Evolutionary conservation across 2,329 filamentous ascomycete genomes (phyloP).

Genomic region (Paraphaeosphaeria minitans): DNA sequence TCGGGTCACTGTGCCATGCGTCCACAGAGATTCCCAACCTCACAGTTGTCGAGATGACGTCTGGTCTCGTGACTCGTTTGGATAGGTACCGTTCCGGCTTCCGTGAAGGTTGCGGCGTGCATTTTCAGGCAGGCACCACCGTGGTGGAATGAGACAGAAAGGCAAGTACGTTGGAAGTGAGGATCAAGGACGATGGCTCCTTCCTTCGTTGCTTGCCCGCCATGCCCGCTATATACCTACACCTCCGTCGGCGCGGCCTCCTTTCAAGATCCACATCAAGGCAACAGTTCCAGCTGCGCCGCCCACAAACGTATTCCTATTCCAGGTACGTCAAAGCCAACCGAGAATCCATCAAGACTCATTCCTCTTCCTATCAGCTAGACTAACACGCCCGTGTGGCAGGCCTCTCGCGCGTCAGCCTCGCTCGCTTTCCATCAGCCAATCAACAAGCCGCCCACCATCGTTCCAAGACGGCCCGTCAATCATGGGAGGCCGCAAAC

Average conservation of each 20-base stretch:
- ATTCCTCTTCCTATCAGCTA: neutral
- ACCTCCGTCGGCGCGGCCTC: constrained; percentile 13
- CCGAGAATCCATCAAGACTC: neutral
- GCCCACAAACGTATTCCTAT: constrained; percentile 5
- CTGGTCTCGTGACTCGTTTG: neutral
- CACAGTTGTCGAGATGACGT: neutral
- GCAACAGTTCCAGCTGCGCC: constrained; percentile 26
- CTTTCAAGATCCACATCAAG: constrained; percentile 17
- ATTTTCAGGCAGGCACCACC: neutral
- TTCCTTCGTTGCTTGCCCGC: neutral
- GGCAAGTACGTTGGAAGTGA: neutral
- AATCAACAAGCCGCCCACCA: constrained; percentile 7
- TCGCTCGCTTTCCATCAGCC: constrained; percentile 3
- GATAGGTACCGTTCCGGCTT: neutral
- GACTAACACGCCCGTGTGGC: constrained; percentile 2
- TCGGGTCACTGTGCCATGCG: neutral
- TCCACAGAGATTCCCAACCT: neutral
- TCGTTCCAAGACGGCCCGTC: neutral
- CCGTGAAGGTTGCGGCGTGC: neutral
- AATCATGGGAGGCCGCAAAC: constrained; percentile 1
- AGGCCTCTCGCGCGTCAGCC: constrained; percentile 7
- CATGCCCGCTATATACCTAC: constrained; percentile 19
- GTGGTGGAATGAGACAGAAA: neutral
- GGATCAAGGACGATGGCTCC: neutral
- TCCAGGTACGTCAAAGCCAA: neutral